Evolutionary conservation across 805 yeast genomes (phyloP), one percentile per base, ranked within the genome.

Genomic region (Candida endomychidarum): DNA sequence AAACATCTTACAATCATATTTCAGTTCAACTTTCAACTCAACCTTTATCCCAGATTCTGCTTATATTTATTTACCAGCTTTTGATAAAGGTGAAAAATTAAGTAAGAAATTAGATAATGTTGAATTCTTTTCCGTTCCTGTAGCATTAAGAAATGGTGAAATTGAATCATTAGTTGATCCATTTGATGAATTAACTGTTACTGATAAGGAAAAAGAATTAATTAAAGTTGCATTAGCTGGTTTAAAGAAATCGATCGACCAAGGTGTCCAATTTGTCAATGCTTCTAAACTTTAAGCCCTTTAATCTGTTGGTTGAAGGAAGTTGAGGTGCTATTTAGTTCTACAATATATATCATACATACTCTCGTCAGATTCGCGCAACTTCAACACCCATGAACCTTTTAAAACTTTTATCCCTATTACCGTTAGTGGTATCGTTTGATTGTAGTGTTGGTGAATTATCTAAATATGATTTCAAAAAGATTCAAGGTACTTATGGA

Each of bases 21-120:
- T 54, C 34, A 37, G 49, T 4, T 52, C 57, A 23, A 42, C 46
- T 34, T 41, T 34, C 30, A 46, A 49, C 27, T 48, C 60, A 4
- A 25, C 50, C 12, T 38, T 20, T 14, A 41, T 67, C 12, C 70
- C 75, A 4, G 80, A 76, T 46, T 68, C 77, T 8, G 66, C 79
- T 3, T 76, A 68, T 52, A 58, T 76, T 22, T 77, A 77, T 54
- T 71, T 83, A 47, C 77, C 78, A 10, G 81, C 78, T 14, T 53
- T 77, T 17, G 63, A 63, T 27, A 68, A 73, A 32, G 86, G 83
- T 23, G 53, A 62, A 23, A 54, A 58, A 36, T 61, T 75, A 31
- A 37, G 60, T 9, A 57, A 58, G 34, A 46, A 57, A 43, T 61
- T 67, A 41, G 57, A 68, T 21, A 65, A 70, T 3, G 65, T 62